Conservation (phyloP, 371 early-diverging fungal species). For the Batkoa obscura region DNA sequence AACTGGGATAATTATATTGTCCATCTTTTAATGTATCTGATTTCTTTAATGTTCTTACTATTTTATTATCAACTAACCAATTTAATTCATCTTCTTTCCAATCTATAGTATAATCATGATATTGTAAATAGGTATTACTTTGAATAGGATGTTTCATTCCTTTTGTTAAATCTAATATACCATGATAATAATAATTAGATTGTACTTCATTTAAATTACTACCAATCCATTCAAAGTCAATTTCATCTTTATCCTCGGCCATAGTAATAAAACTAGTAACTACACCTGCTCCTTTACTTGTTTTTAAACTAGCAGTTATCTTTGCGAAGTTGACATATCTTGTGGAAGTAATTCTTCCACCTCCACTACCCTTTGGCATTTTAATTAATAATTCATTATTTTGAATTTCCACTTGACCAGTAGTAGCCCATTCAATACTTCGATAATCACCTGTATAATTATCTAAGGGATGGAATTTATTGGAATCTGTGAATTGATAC, state of each 20-base stretch:
- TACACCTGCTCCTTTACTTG: constrained; percentile 27
- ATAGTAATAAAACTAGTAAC: constrained; percentile 43
- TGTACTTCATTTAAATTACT: constrained; percentile 24
- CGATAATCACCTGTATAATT: constrained; percentile 27
- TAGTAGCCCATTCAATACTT: constrained; percentile 18
- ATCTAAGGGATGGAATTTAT: constrained; percentile 16
- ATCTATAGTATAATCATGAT: constrained; percentile 21
- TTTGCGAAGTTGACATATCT: constrained; percentile 29
- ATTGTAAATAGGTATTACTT: constrained; percentile 10
- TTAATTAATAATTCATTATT: neutral
- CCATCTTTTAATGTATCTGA: constrained; percentile 15
- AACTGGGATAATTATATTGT: constrained; percentile 22
- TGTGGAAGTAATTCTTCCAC: constrained; percentile 8
- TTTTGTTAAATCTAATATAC: constrained; percentile 23
- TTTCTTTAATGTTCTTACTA: constrained; percentile 21
- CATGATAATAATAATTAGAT: constrained; percentile 45
- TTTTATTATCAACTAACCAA: constrained; percentile 27
- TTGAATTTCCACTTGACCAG: neutral
- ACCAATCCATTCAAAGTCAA: constrained; percentile 55
- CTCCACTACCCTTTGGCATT: constrained; percentile 1
- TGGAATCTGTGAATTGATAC: constrained; percentile 14
- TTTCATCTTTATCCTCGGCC: constrained; percentile 32
- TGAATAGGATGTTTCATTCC: constrained; percentile 7
- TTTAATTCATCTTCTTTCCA: constrained; percentile 32
- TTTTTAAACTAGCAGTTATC: constrained; percentile 28